Evolutionary conservation across 2,329 filamentous ascomycete genomes (phyloP).

Genomic region (Botryosphaeria dothidea): DNA sequence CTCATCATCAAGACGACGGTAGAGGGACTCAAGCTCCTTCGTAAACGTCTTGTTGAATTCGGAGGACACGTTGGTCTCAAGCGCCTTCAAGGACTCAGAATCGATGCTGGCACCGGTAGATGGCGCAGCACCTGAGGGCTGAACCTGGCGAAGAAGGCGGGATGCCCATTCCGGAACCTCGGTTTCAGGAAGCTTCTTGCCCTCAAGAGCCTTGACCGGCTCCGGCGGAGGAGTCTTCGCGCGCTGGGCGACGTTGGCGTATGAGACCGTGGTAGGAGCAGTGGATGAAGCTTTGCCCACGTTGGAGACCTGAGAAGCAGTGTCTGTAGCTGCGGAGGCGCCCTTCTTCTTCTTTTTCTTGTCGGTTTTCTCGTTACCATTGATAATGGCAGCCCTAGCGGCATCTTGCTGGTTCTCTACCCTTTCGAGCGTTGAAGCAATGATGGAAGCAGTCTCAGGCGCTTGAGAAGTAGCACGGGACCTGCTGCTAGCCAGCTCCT

Average conservation of each 20-base stretch:
- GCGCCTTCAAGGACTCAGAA: constrained; percentile 56
- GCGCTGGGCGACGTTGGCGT: constrained; percentile 43
- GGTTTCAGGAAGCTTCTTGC: constrained; percentile 25
- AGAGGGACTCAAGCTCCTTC: constrained; percentile 56
- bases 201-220: constrained; percentile 21
- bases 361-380: constrained; percentile 41
- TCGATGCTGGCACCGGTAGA: constrained; percentile 24
- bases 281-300: constrained; percentile 12
- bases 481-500: constrained; percentile 33
- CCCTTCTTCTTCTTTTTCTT: constrained; percentile 75
- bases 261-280: constrained; percentile 36
- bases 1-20: constrained; percentile 69
- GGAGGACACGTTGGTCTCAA: constrained; percentile 49
- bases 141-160: constrained; percentile 33
- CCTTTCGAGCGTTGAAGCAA: constrained; percentile 43
- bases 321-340: constrained; percentile 44
- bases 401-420: constrained; percentile 45
- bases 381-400: constrained; percentile 41
- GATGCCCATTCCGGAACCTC: constrained; percentile 41
- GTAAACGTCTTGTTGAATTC: constrained; percentile 49
- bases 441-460: constrained; percentile 38
- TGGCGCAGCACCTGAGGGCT: constrained; percentile 23
- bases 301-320: constrained; percentile 46
- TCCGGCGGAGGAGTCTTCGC: constrained; percentile 35
- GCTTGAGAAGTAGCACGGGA: constrained; percentile 32